A percentile compares a stretch with the other conserved stretches of the same genome.
phyloP scores from a whole-genome alignment of 2,329 filamentous ascomycete genomes.

The Aspergillus puulaauensis region DNA sequence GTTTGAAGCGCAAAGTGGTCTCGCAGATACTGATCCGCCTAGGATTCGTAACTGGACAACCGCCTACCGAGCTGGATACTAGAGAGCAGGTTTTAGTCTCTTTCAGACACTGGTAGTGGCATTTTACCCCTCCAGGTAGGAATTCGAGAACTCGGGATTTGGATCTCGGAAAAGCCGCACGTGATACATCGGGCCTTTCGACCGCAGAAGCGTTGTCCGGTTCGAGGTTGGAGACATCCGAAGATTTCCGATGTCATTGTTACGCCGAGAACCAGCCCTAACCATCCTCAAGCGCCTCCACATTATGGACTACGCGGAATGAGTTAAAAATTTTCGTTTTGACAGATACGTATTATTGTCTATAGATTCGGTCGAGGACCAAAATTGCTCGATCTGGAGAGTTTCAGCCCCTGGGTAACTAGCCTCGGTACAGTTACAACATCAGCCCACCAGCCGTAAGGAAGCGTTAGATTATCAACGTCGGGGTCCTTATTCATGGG shows the following conservation, averaged over 20 bases:
- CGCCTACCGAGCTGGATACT: slow-evolving; percentile 30
- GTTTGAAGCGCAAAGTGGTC: slow-evolving; percentile 74
- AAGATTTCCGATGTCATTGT: slow-evolving; percentile 18
- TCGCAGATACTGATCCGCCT: slow-evolving; percentile 59
- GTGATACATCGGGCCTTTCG: slow-evolving; percentile 13
- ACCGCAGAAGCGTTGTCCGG: slow-evolving; percentile 1
- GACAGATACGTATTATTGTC: not conserved
- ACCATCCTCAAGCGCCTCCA: not conserved
- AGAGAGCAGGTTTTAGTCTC: slow-evolving; percentile 54
- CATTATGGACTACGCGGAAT: not conserved
- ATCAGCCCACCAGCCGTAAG: not conserved
- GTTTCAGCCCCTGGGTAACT: not conserved
- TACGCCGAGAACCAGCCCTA: slow-evolving; percentile 18
- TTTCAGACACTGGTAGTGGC: slow-evolving; percentile 65
- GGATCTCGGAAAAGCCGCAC: not conserved
- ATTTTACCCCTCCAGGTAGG: not conserved
- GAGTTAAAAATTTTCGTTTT: slow-evolving; percentile 2
- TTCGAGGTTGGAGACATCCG: slow-evolving; percentile 10
- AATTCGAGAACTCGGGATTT: not conserved
- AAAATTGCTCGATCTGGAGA: not conserved
- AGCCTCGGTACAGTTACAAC: not conserved
- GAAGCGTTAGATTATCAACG: not conserved
- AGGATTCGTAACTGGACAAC: slow-evolving; percentile 60
- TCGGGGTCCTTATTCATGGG: not conserved
- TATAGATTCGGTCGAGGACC: not conserved